phyloP scores from a whole-genome alignment of 108 stramenopile species.

The Aureococcus anophagefferens region DNA sequence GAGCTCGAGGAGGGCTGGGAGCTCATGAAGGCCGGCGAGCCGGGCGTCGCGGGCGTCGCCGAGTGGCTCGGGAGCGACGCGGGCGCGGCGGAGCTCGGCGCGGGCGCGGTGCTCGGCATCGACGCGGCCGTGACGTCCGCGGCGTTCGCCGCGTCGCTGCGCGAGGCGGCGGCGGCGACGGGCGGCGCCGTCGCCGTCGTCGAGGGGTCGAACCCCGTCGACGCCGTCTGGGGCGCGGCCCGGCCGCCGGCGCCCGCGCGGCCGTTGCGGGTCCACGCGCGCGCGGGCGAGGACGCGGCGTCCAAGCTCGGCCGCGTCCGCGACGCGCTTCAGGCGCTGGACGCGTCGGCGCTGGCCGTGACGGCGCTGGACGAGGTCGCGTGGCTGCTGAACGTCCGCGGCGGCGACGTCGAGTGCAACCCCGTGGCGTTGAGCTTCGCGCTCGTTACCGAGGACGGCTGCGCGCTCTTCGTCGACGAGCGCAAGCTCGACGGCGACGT shows the following conservation, averaged over 20 bases:
- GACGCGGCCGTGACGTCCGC: constrained; percentile 69
- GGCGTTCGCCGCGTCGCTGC: constrained; percentile 59
- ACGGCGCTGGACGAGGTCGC: constrained; percentile 86
- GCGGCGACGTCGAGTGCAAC: constrained; percentile 57
- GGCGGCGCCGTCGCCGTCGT: constrained; percentile 20
- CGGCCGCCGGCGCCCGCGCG: constrained; percentile 61
- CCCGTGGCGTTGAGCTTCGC: constrained; percentile 87
- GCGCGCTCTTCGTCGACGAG: constrained; percentile 61
- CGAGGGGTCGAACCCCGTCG: constrained; percentile 66
- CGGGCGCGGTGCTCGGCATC: constrained; percentile 49
- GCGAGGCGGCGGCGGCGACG: constrained; percentile 9
- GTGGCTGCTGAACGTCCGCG: constrained; percentile 86
- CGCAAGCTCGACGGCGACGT: constrained; percentile 52
- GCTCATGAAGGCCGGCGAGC: constrained; percentile 68
- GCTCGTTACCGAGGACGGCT: constrained; percentile 56
- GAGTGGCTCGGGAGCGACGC: constrained; percentile 34
- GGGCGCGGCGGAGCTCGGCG: constrained; percentile 29
- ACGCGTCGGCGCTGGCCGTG: constrained; percentile 73
- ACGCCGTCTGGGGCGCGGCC: constrained; percentile 70
- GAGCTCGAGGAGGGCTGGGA: constrained; percentile 56
- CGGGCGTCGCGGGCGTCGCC: constrained; percentile 55
- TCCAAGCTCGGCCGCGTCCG: constrained; percentile 70
- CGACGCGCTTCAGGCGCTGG: constrained; percentile 56
- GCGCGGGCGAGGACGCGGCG: constrained; percentile 62
- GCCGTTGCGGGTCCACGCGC: constrained; percentile 79